These are phyloP conservation scores for Drosera capensis DNA, from an alignment of 148 eudicot genomes.

Conservation along the genomic window DNA sequence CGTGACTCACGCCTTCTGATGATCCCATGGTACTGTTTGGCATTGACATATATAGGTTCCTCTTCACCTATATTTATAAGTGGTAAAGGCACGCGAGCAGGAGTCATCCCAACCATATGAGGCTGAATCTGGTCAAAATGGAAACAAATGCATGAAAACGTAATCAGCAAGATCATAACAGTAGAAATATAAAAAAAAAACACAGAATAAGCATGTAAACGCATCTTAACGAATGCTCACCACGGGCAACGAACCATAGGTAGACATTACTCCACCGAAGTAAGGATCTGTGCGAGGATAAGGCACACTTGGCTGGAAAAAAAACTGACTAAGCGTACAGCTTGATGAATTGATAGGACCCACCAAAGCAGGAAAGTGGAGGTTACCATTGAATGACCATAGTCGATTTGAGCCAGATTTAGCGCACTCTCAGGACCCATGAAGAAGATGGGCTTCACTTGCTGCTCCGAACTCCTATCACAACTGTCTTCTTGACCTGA, in stretches of 20 bases:
- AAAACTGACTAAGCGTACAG: not conserved
- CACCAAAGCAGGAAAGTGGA: not conserved
- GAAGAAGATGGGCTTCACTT: constrained; percentile 30
- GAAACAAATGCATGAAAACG: too few species aligned
- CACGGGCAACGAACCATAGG: constrained; percentile 40
- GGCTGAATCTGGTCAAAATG: too few species aligned
- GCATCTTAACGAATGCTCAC: constrained; percentile 22
- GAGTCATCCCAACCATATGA: too few species aligned
- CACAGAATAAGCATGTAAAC: too few species aligned
- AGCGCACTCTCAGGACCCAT: constrained; percentile 26
- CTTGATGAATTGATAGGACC: not conserved
- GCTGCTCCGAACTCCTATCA: constrained; percentile 24
- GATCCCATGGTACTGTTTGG: too few species aligned
- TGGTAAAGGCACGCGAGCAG: too few species aligned
- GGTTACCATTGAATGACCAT: constrained; percentile 31
- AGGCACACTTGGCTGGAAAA: constrained; percentile 27
- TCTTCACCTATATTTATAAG: too few species aligned
- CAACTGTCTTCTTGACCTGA: constrained; percentile 39
- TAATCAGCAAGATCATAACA: too few species aligned
- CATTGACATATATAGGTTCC: too few species aligned
- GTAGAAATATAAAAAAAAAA: too few species aligned
- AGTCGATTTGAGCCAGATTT: constrained; percentile 32
- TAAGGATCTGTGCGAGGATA: constrained; percentile 51
- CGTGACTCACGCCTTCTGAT: too few species aligned
- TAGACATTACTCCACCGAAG: constrained; percentile 26